Conservation (phyloP, 495 filamentous ascomycete species). For the Lichenothelia convexa region DNA sequence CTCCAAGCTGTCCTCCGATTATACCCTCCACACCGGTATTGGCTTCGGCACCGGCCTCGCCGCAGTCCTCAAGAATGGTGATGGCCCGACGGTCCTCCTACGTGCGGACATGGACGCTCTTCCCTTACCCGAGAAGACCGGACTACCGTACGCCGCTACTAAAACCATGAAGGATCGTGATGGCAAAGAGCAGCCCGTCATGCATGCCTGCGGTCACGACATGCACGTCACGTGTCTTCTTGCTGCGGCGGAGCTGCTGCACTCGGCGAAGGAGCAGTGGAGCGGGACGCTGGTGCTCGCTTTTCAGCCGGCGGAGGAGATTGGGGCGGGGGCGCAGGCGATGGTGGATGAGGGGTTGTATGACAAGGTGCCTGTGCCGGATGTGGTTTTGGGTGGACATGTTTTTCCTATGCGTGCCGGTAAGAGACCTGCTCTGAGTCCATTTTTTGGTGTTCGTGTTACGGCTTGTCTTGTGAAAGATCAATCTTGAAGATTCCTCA, state of each 20-base stretch:
- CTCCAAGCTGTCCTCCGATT: conserved; percentile 18
- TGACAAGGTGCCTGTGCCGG: conserved; percentile 29
- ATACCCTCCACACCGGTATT: conserved; percentile 29
- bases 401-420: conserved; percentile 22
- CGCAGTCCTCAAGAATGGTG: conserved; percentile 36
- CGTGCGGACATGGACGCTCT: conserved; percentile 46
- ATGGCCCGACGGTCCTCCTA: conserved; percentile 33
- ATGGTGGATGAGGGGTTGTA: conserved; percentile 48
- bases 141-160: conserved; percentile 35
- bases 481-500: no score
- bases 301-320: conserved; percentile 47
- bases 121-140: conserved; percentile 37
- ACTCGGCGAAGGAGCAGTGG: conserved; percentile 27
- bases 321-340: conserved; percentile 32
- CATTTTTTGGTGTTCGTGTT: no score
- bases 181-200: conserved; percentile 32
- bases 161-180: conserved; percentile 24
- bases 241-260: conserved; percentile 29
- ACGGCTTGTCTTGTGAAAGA: no score
- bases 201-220: conserved; percentile 55
- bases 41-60: conserved; percentile 40
- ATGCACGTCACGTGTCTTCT: conserved; percentile 37
- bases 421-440: not conserved
- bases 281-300: conserved; percentile 35
- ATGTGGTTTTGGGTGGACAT: conserved; percentile 40